phyloP scores from a whole-genome alignment of 129 eudicot species.

The Artemisia tridentata region DNA sequence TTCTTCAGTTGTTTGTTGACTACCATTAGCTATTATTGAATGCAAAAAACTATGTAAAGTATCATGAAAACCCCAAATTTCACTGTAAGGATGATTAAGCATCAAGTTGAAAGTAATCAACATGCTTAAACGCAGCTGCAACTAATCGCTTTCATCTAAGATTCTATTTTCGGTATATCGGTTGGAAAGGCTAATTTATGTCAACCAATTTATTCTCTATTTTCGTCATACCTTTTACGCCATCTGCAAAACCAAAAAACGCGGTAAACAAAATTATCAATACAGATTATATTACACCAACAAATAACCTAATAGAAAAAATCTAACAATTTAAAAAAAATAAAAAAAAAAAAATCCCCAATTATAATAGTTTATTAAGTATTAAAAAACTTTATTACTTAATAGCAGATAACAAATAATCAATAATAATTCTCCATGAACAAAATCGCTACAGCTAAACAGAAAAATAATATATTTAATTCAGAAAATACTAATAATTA shows the following conservation, averaged over 20 bases:
- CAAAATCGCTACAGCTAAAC: no score
- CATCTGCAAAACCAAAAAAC: constrained; percentile 33
- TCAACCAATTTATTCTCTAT: constrained; percentile 22
- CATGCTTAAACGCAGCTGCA: constrained; percentile 97
- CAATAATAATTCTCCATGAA: no score
- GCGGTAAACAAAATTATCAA: not conserved
- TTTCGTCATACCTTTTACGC: constrained; percentile 17
- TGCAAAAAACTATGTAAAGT: constrained; percentile 42
- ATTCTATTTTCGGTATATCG: constrained; percentile 22
- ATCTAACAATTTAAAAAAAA: no score
- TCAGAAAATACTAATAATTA: not conserved
- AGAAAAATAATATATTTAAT: not conserved
- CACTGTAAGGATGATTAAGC: constrained; percentile 50
- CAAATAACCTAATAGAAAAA: not conserved
- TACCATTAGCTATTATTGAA: constrained; percentile 34
- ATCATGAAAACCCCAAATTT: constrained; percentile 47
- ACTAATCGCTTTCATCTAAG: constrained; percentile 63
- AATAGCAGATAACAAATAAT: no score
- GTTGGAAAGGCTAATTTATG: constrained; percentile 21
- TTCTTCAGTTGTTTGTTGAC: constrained; percentile 46
- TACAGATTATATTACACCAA: not conserved
- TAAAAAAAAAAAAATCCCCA: no score
- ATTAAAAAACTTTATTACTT: no score
- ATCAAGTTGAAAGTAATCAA: constrained; percentile 50
- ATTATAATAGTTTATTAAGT: no score